phyloP scores from a whole-genome alignment of 2,329 filamentous ascomycete genomes.

The Graphium sp. region DNA sequence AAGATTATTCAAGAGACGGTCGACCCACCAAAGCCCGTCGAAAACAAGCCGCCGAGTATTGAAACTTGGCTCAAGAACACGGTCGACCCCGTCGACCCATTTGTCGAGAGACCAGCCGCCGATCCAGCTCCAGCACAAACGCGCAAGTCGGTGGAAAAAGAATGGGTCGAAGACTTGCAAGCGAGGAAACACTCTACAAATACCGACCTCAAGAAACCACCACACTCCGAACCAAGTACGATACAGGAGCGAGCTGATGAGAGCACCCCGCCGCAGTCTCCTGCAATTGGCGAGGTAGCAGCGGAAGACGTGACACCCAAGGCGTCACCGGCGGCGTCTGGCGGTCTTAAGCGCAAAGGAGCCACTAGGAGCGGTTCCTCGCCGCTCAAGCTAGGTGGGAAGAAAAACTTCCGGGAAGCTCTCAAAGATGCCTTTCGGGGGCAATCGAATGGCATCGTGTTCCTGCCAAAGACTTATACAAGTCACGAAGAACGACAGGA shows the following conservation, averaged over 20 bases:
- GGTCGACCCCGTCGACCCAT: slow-evolving; percentile 46
- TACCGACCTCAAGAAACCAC: background rate
- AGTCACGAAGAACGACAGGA: slow-evolving; percentile 22
- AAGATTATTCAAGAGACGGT: slow-evolving; percentile 46
- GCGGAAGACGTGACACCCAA: slow-evolving; percentile 2
- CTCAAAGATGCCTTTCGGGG: slow-evolving; percentile 46
- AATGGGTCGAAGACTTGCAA: slow-evolving; percentile 8
- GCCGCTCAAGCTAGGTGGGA: slow-evolving; percentile 26
- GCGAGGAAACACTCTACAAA: slow-evolving; percentile 2
- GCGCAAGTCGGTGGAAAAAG: slow-evolving; percentile 16
- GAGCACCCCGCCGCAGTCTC: too few species aligned
- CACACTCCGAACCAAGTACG: background rate
- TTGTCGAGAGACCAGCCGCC: slow-evolving; percentile 23
- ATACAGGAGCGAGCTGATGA: background rate
- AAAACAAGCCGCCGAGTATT: slow-evolving; percentile 44
- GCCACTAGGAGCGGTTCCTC: slow-evolving; percentile 34
- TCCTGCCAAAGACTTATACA: slow-evolving; percentile 28
- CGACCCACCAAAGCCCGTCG: slow-evolving; percentile 30
- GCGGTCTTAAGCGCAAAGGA: slow-evolving; percentile 34
- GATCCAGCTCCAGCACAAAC: slow-evolving; percentile 9
- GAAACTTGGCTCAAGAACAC: slow-evolving; percentile 49
- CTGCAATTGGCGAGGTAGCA: too few species aligned
- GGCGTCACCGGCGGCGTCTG: slow-evolving; percentile 12
- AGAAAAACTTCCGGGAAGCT: slow-evolving; percentile 37
- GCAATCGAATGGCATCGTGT: slow-evolving; percentile 32